phyloP scores from a whole-genome alignment of 2,329 filamentous ascomycete species.

The Fusarium sororula region DNA sequence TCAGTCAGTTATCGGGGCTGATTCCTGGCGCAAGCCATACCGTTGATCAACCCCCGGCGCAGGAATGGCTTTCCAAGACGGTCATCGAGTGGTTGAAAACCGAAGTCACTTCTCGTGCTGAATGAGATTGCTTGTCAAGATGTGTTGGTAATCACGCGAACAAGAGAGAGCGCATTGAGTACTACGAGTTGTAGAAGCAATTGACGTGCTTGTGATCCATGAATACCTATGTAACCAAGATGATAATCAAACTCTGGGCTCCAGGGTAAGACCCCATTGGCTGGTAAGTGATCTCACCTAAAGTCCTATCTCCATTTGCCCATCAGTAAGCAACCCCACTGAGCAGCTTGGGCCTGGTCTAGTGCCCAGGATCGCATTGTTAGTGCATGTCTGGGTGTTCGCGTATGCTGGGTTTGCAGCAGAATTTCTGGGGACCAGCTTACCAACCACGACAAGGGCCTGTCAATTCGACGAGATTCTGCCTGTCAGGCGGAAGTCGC shows the following conservation, averaged over 20 bases:
- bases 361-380: constrained; percentile 1
- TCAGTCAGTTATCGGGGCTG: constrained; percentile 60
- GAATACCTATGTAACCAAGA: neutral
- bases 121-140: neutral
- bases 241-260: neutral
- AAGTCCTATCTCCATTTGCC: constrained; percentile 9
- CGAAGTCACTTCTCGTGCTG: constrained; percentile 8
- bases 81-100: constrained; percentile 57
- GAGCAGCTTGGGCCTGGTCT: neutral
- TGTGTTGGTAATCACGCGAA: neutral
- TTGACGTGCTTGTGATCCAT: neutral
- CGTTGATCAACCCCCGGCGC: constrained; percentile 56
- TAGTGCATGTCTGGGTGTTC: constrained; percentile 21
- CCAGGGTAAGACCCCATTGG: neutral
- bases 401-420: constrained; percentile 20
- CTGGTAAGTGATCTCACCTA: neutral
- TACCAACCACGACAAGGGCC: constrained; percentile 32
- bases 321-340: constrained; percentile 11
- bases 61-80: constrained; percentile 59
- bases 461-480: constrained; percentile 30
- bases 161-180: neutral
- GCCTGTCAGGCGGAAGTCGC: constrained; percentile 33
- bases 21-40: constrained; percentile 64
- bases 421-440: constrained; percentile 27
- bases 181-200: neutral